phyloP scores from a whole-genome alignment of 805 yeast species.

The Sungouiozyma intestinalis region DNA sequence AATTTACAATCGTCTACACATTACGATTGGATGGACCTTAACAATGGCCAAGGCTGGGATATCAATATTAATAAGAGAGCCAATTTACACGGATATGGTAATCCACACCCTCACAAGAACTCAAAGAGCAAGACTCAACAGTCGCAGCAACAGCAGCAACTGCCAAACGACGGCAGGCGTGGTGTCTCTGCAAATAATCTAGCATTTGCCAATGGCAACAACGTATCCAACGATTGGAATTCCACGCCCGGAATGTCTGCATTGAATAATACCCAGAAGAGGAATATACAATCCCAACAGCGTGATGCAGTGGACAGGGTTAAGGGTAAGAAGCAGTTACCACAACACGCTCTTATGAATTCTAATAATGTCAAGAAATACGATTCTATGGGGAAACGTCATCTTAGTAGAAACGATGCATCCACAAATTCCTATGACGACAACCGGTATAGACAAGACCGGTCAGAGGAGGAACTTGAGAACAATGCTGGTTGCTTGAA shows the following conservation, averaged over 20 bases:
- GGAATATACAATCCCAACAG: neutral
- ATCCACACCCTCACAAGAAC: slow-evolving; percentile 41
- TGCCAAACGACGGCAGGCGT: slow-evolving; percentile 9
- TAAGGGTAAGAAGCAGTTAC: slow-evolving; percentile 3
- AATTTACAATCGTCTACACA: slow-evolving; percentile 55
- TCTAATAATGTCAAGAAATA: slow-evolving; percentile 8
- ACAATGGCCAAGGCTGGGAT: slow-evolving; percentile 78
- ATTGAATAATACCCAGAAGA: neutral
- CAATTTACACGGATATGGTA: slow-evolving; percentile 74
- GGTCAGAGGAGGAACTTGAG: neutral
- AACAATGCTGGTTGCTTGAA: neutral
- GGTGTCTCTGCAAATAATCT: neutral
- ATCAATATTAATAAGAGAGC: slow-evolving; percentile 64
- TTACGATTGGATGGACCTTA: slow-evolving; percentile 74
- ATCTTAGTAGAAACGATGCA: neutral
- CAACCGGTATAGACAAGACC: neutral
- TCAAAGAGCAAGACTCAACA: slow-evolving; percentile 13
- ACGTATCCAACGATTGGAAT: neutral
- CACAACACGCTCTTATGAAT: neutral
- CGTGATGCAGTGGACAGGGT: neutral
- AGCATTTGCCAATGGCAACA: neutral
- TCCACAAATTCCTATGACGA: neutral
- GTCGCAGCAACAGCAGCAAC: neutral
- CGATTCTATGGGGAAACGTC: slow-evolving; percentile 22
- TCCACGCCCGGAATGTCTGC: neutral